Evolutionary conservation across 2,329 filamentous ascomycete genomes (phyloP).

Genomic region (Fusarium tanahbumbuense): DNA sequence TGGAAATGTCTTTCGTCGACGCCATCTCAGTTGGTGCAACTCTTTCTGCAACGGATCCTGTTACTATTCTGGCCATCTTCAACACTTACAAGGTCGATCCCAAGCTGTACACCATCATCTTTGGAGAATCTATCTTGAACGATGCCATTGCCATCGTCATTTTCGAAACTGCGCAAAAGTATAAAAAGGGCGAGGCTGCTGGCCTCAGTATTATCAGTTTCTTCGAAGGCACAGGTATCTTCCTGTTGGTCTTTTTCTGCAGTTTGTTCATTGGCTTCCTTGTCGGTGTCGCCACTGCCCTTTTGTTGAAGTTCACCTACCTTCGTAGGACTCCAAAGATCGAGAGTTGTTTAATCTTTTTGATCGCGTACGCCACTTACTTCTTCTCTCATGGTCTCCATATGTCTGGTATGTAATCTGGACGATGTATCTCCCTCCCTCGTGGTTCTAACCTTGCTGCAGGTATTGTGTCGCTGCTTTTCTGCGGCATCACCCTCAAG

Average conservation of each 20-base stretch:
- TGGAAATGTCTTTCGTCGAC: slow-evolving; percentile 91
- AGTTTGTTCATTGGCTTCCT: slow-evolving; percentile 89
- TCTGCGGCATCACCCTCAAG: slow-evolving; percentile 98
- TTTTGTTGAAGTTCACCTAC: slow-evolving; percentile 94
- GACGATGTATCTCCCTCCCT: neutral
- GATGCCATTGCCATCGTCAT: slow-evolving; percentile 98
- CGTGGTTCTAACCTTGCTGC: slow-evolving; percentile 20
- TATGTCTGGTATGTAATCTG: slow-evolving; percentile 81
- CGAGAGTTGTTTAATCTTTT: slow-evolving; percentile 91
- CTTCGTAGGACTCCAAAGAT: slow-evolving; percentile 94
- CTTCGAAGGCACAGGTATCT: slow-evolving; percentile 92
- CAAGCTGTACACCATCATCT: slow-evolving; percentile 98
- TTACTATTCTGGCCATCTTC: slow-evolving; percentile 98
- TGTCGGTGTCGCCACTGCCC: slow-evolving; percentile 86
- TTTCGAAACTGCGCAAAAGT: slow-evolving; percentile 96
- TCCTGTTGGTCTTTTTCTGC: slow-evolving; percentile 95
- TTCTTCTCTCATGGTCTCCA: slow-evolving; percentile 97
- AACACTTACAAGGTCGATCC: slow-evolving; percentile 99
- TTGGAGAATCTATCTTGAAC: slow-evolving; percentile 97
- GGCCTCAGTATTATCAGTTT: slow-evolving; percentile 83
- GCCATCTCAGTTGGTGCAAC: slow-evolving; percentile 97
- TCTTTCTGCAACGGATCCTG: slow-evolving; percentile 94
- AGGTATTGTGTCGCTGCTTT: slow-evolving; percentile 96
- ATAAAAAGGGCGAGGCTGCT: slow-evolving; percentile 79
- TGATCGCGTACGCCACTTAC: slow-evolving; percentile 96